phyloP scores from a whole-genome alignment of 2,329 filamentous ascomycete species.

The Colletotrichum sp. region DNA sequence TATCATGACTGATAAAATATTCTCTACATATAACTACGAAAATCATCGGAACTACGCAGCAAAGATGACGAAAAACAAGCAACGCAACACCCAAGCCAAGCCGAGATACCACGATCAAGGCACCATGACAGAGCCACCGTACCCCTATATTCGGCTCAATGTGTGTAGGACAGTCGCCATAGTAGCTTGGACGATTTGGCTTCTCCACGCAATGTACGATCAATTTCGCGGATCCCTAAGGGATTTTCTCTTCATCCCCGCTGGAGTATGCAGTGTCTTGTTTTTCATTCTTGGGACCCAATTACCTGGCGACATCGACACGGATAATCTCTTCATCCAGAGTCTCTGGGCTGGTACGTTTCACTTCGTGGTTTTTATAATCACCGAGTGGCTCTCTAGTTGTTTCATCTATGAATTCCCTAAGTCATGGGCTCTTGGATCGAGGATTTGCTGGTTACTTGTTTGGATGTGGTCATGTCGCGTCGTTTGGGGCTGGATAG shows the following conservation, averaged over 20 bases:
- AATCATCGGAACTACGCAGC: neutral
- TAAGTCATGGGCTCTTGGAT: neutral
- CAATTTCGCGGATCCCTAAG: neutral
- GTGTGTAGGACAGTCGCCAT: neutral
- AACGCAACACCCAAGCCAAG: neutral
- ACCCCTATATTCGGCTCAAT: neutral
- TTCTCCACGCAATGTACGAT: neutral
- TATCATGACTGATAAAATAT: neutral
- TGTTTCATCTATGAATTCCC: neutral
- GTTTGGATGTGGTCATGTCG: neutral
- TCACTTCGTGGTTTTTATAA: neutral
- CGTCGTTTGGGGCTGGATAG: neutral
- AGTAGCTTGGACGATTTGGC: neutral
- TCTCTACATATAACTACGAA: neutral
- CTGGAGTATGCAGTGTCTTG: neutral
- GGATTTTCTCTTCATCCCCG: neutral
- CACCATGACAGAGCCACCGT: neutral
- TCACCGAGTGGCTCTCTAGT: neutral
- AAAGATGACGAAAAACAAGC: neutral
- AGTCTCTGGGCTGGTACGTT: neutral
- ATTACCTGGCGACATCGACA: neutral
- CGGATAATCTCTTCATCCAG: neutral
- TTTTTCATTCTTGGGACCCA: neutral
- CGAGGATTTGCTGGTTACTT: neutral
- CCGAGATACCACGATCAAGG: neutral